Percentiles rank a stretch among this genome's conserved stretches.
Conservation (phyloP, 768 basidiomycete species). For the Tricholomella constricta region DNA sequence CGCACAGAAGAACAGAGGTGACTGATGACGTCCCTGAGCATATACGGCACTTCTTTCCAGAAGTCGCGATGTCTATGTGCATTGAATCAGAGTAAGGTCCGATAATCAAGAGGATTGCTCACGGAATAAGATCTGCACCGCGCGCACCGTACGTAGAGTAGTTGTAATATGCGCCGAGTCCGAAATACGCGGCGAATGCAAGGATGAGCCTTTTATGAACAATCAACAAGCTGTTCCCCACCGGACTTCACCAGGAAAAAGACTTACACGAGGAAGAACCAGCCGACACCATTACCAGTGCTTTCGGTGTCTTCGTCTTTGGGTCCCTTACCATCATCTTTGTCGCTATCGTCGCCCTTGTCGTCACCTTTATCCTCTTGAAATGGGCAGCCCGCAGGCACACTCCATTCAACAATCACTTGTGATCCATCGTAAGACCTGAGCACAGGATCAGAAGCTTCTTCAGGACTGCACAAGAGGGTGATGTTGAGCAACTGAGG, state of each 20-base stretch:
- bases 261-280: constrained; percentile 84
- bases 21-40: constrained; percentile 74
- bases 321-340: constrained; percentile 18
- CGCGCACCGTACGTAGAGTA: constrained; percentile 85
- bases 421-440: constrained; percentile 59
- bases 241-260: neutral
- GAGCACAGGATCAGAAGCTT: constrained; percentile 50
- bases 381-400: constrained; percentile 58
- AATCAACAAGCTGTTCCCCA: neutral
- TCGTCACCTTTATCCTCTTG: constrained; percentile 44
- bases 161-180: constrained; percentile 83
- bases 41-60: constrained; percentile 88
- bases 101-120: constrained; percentile 32
- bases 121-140: constrained; percentile 85
- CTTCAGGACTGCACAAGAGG: constrained; percentile 53
- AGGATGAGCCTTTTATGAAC: constrained; percentile 52
- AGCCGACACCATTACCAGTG: constrained; percentile 78
- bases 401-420: constrained; percentile 62
- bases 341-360: constrained; percentile 23
- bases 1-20: constrained; percentile 77
- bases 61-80: constrained; percentile 78
- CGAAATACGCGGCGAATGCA: constrained; percentile 70
- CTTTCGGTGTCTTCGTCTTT: constrained; percentile 35
- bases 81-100: constrained; percentile 12
- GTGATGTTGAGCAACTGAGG: constrained; percentile 64